A percentile compares a stretch with the other conserved stretches of the same genome.
Conservation (phyloP, 2,329 filamentous ascomycete species). For the Neurospora sp. region DNA sequence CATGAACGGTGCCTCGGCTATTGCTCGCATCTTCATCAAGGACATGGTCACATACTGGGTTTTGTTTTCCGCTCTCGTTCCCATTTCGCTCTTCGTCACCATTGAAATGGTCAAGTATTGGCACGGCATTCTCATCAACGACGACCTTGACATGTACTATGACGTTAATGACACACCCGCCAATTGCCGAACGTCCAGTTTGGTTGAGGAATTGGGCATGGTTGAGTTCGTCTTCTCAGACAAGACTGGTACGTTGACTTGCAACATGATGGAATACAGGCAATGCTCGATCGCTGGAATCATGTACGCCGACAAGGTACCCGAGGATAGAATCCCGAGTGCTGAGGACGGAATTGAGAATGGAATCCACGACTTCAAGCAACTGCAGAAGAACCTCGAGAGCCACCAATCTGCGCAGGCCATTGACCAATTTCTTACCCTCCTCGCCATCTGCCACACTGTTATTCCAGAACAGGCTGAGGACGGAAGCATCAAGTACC, state of each 20-base stretch:
- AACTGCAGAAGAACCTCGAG: slow-evolving; percentile 58
- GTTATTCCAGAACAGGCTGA: slow-evolving; percentile 87
- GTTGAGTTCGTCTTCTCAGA: slow-evolving; percentile 98
- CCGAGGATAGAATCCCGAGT: slow-evolving; percentile 77
- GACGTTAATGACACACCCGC: slow-evolving; percentile 91
- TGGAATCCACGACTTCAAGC: slow-evolving; percentile 77
- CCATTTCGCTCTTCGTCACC: slow-evolving; percentile 95
- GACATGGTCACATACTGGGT: slow-evolving; percentile 99
- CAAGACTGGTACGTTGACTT: slow-evolving; percentile 95
- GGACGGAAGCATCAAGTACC: slow-evolving; percentile 84
- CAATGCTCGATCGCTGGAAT: slow-evolving; percentile 89
- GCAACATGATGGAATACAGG: slow-evolving; percentile 98
- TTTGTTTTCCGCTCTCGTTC: slow-evolving; percentile 88
- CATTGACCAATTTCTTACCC: slow-evolving; percentile 72
- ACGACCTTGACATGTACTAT: slow-evolving; percentile 96
- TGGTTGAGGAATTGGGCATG: slow-evolving; percentile 95
- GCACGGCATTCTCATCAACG: slow-evolving; percentile 95
- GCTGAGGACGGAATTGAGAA: slow-evolving; percentile 67
- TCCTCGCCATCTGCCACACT: slow-evolving; percentile 88
- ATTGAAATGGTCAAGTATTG: slow-evolving; percentile 97
- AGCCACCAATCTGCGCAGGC: slow-evolving; percentile 39
- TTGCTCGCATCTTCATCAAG: slow-evolving; percentile 75
- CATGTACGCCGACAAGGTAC: slow-evolving; percentile 85
- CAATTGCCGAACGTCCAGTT: slow-evolving; percentile 87
- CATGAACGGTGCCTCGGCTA: slow-evolving; percentile 41